phyloP scores from a whole-genome alignment of 306 rosid species.

The Notholithocarpus densiflorus region DNA sequence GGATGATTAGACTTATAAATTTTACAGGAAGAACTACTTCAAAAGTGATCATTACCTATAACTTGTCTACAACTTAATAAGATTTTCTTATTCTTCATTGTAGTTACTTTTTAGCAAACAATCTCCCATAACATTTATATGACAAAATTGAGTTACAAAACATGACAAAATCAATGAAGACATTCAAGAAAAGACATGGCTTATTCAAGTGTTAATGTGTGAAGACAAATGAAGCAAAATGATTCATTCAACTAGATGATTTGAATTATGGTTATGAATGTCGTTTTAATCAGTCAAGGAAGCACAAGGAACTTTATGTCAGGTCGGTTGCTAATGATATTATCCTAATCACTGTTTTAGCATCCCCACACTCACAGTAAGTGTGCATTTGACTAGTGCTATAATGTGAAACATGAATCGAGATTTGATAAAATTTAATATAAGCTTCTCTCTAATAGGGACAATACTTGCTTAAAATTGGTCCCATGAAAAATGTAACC shows the following conservation, averaged over 20 bases:
- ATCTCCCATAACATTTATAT: neutral
- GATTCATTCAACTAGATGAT: neutral
- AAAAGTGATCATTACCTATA: too few relatives aligned
- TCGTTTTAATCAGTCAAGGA: conserved; percentile 2
- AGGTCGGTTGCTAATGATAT: conserved; percentile 6
- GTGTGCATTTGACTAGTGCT: conserved; percentile 5
- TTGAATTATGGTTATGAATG: neutral
- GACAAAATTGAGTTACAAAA: neutral
- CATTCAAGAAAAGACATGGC: conserved; percentile 12
- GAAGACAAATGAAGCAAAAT: too few relatives aligned
- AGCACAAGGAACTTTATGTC: conserved; percentile 3
- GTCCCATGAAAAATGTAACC: neutral
- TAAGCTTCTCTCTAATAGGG: neutral
- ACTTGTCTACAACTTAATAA: too few relatives aligned
- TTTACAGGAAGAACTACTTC: too few relatives aligned
- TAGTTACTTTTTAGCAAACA: neutral
- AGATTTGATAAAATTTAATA: neutral
- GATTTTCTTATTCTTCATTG: neutral
- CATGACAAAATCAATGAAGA: neutral
- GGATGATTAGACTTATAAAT: too few relatives aligned
- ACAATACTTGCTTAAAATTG: neutral
- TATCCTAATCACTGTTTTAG: conserved; percentile 5
- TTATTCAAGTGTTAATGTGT: neutral
- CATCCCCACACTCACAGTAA: neutral
- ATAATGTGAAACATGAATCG: neutral